Percentiles rank a stretch among this genome's conserved stretches.
Evolutionary conservation across 2,329 filamentous ascomycete species (phyloP).

Genomic region (Nannizziopsis barbatae): DNA sequence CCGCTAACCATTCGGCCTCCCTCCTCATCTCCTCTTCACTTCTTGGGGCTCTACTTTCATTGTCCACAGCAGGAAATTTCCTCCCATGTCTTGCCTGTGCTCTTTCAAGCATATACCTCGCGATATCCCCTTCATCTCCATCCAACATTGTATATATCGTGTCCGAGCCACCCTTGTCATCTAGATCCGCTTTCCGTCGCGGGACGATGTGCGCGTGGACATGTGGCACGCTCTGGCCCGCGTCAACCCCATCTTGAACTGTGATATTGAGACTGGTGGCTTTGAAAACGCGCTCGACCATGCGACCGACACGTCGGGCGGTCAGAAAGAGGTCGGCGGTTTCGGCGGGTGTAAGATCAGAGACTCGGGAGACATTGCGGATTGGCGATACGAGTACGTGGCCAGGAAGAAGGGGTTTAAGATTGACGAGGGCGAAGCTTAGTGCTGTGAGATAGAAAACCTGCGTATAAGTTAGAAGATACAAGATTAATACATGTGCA

Average conservation of each 20-base stretch:
- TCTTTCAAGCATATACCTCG: constrained; percentile 49
- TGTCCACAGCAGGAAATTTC: constrained; percentile 60
- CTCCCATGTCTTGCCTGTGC: constrained; percentile 40
- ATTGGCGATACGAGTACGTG: constrained; percentile 84
- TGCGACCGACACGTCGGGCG: constrained; percentile 68
- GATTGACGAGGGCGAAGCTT: constrained; percentile 83
- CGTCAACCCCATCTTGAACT: constrained; percentile 81
- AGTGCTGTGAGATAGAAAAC: constrained; percentile 74
- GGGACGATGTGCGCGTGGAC: constrained; percentile 90
- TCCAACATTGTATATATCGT: constrained; percentile 75
- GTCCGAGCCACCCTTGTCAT: constrained; percentile 51
- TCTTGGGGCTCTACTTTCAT: constrained; percentile 56
- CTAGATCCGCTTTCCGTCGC: constrained; percentile 48
- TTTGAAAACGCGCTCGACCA: constrained; percentile 52
- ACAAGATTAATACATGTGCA: too few relatives aligned
- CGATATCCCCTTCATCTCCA: constrained; percentile 54
- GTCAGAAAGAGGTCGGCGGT: constrained; percentile 78
- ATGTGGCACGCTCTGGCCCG: constrained; percentile 88
- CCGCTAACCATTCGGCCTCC: constrained; percentile 60
- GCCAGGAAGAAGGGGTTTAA: constrained; percentile 85
- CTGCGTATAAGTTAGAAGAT: constrained; percentile 35
- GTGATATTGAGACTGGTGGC: constrained; percentile 81
- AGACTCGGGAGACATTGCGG: constrained; percentile 56
- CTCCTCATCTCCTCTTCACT: constrained; percentile 63
- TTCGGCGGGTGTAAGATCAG: constrained; percentile 61